phyloP scores from a whole-genome alignment of 2,329 filamentous ascomycete genomes.

The Microcyclospora tardicrescens region DNA sequence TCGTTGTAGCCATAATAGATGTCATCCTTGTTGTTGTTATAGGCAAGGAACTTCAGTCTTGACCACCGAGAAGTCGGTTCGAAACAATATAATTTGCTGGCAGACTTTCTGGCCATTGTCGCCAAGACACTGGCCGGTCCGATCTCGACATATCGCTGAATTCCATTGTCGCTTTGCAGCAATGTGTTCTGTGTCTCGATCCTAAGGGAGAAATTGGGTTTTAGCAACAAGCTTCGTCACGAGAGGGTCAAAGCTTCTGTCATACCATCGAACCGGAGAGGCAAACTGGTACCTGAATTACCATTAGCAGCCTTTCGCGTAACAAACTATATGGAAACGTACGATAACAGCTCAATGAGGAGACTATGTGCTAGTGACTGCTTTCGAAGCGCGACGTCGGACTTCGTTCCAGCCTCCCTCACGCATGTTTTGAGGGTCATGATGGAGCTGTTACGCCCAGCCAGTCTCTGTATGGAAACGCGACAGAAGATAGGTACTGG shows the following conservation, averaged over 20 bases:
- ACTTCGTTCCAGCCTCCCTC: too few relatives aligned
- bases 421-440: constrained; percentile 5
- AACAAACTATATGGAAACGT: too few relatives aligned
- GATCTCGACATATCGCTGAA: constrained; percentile 94
- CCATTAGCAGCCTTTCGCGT: too few relatives aligned
- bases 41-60: constrained; percentile 94
- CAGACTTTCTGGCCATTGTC: constrained; percentile 90
- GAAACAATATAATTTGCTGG: constrained; percentile 95
- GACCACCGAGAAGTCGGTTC: constrained; percentile 95
- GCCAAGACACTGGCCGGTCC: constrained; percentile 93
- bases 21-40: constrained; percentile 98
- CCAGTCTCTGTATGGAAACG: too few relatives aligned
- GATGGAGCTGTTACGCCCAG: not conserved
- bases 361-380: constrained; percentile 97
- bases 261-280: constrained; percentile 98
- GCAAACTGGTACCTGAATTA: too few relatives aligned
- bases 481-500: too few relatives aligned
- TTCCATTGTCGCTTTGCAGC: constrained; percentile 70
- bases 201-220: too few relatives aligned
- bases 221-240: too few relatives aligned
- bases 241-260: constrained; percentile 98
- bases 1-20: constrained; percentile 99
- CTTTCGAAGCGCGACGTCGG: constrained; percentile 82
- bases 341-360: constrained; percentile 95
- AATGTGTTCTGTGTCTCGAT: too few relatives aligned